These are phyloP conservation scores for Przewalskia tangutica DNA, from an alignment of 257 asterid genomes.

Conservation along the genomic window DNA sequence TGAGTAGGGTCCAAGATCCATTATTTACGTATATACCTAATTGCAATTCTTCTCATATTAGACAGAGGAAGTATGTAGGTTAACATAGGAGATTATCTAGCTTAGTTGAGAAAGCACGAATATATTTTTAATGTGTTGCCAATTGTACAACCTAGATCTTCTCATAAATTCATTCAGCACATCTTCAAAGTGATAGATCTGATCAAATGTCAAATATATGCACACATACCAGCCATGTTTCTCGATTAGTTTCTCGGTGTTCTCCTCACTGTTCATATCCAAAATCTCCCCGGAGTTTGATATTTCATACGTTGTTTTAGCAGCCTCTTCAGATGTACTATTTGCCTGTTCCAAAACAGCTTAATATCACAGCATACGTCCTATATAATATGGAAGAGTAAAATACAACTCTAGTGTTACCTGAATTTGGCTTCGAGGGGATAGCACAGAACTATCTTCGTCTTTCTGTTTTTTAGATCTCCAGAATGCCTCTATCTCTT, in stretches of 20 bases:
- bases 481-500: constrained; percentile 64
- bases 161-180: neutral
- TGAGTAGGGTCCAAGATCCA: too few species aligned
- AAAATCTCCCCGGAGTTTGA: neutral
- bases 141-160: too few species aligned
- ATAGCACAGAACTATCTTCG: constrained; percentile 33
- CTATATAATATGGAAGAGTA: neutral
- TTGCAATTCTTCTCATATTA: too few species aligned
- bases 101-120: neutral
- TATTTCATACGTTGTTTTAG: neutral
- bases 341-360: neutral
- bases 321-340: neutral
- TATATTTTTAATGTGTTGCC: neutral
- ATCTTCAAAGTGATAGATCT: neutral
- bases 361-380: neutral
- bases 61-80: neutral
- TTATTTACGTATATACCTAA: too few species aligned
- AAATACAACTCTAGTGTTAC: neutral
- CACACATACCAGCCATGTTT: constrained; percentile 64
- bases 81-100: neutral
- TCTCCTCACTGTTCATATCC: constrained; percentile 4
- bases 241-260: constrained; percentile 25
- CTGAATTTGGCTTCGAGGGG: neutral
- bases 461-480: constrained; percentile 46
- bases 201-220: too few species aligned